Evolutionary conservation across 768 basidiomycete genomes (phyloP), one percentile per base, ranked within the genome.

Genomic region (Termitomyces eurrhizus): DNA sequence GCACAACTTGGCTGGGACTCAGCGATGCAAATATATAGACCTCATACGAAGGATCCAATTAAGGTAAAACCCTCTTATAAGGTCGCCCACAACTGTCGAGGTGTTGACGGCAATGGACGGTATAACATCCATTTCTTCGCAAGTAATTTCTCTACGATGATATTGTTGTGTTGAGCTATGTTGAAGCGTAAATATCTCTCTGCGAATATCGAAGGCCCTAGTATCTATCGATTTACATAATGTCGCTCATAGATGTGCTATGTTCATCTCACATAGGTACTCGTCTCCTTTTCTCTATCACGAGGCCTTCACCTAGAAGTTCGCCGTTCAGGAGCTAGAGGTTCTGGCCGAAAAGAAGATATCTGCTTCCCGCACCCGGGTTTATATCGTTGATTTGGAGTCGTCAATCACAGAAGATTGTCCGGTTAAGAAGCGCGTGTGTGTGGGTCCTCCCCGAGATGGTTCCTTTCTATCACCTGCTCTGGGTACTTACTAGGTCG

Each of bases 291-390:
- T 21, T 45, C 29, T 39, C 24, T 6, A 37, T 14, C 39, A 74
- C 71, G 70, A 74, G 48, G 69, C 70, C 16, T 72, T 70, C 56
- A 61, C 48, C 12, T 70, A 72, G 53, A 74, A 75, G 57, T 74
- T 72, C 51, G 55, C 73, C 3, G 49, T 73, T 4, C 66, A 75
- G 54, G 73, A 68, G 67, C 73, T 73, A 2, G 70, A 74, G 51
- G 72, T 72, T 3, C 36, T 74, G 18, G 21, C 35, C 2, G 36
- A 49, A 26, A 57, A 18, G 24, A 61, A 44, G 35, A 21, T 52
- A 32, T 51, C 56, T 14, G 16, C 45, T 26, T 57, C 61, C 26
- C 52, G 52, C 1, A 51, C 56, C 13, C 33, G 56, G 24, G 52
- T 54, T 36, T 57, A 58, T 51, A 58, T 75, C 13, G 72, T 68